phyloP scores from a whole-genome alignment of 257 asterid species.

The Handroanthus guayacan region DNA sequence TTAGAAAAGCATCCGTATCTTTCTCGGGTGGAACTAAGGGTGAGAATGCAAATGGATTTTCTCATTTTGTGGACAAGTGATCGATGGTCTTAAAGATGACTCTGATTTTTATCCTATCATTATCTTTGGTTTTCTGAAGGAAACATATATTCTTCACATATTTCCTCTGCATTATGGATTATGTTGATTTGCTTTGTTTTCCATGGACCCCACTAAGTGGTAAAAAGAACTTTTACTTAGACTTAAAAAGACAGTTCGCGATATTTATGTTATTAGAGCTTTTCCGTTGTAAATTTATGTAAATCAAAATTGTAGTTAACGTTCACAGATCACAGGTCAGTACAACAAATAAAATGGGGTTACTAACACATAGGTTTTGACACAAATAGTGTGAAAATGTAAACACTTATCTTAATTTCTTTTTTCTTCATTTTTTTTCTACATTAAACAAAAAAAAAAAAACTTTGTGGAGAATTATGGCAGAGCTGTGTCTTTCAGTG shows the following conservation, averaged over 20 bases:
- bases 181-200: constrained; percentile 1
- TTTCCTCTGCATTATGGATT: neutral
- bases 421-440: no score
- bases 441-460: no score
- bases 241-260: constrained; percentile 1
- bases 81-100: neutral
- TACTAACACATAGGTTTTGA: neutral
- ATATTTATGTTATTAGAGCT: constrained; percentile 22
- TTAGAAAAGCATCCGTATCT: constrained; percentile 77
- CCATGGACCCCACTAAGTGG: neutral
- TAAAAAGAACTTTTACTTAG: neutral
- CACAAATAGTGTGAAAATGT: neutral
- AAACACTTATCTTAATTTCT: constrained; percentile 5
- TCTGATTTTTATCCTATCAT: neutral
- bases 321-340: constrained; percentile 11
- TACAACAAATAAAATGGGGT: constrained; percentile 13
- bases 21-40: constrained; percentile 86
- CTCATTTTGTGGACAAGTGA: constrained; percentile 11
- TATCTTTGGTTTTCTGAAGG: constrained; percentile 2
- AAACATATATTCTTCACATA: neutral
- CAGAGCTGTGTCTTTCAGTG: neutral
- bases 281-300: neutral
- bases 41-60: constrained; percentile 43
- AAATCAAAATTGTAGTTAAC: neutral
- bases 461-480: neutral